phyloP scores from a whole-genome alignment of 768 basidiomycete species.

The Tulasnella sp. region DNA sequence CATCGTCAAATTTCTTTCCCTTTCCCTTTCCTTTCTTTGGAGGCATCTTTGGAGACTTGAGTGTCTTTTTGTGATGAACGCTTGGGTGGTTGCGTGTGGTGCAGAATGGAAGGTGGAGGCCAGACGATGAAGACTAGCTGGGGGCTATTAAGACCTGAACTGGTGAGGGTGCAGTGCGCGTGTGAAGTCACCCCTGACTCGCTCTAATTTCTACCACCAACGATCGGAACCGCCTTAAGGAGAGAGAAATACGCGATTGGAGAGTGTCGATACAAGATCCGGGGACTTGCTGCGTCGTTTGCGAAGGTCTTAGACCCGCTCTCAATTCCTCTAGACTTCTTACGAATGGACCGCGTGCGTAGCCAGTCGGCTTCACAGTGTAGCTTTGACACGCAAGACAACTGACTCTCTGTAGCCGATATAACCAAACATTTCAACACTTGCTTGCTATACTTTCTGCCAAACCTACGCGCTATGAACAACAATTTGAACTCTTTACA shows the following conservation, averaged over 20 bases:
- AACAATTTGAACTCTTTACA: too few relatives aligned
- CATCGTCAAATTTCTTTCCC: conserved; percentile 69
- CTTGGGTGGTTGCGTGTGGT: neutral
- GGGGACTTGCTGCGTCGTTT: neutral
- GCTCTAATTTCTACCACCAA: neutral
- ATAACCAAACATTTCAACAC: too few relatives aligned
- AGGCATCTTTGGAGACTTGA: conserved; percentile 30
- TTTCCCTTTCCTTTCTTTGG: conserved; percentile 68
- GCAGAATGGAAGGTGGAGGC: neutral
- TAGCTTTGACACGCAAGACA: too few relatives aligned
- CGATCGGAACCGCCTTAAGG: neutral
- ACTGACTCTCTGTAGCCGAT: too few relatives aligned
- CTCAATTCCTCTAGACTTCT: neutral
- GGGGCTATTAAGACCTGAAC: neutral
- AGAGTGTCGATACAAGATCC: too few relatives aligned
- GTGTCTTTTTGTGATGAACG: neutral
- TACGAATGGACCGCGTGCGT: too few relatives aligned
- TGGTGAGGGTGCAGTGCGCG: neutral
- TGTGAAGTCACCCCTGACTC: neutral
- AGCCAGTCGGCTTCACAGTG: too few relatives aligned
- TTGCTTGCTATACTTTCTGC: too few relatives aligned
- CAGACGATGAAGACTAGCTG: neutral
- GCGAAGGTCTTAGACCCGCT: neutral
- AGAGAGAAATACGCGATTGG: neutral
- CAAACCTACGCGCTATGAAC: too few relatives aligned